Evolutionary conservation across 257 asterid species (phyloP), one percentile per base, ranked within the genome.

Genomic region (Gynochthodes officinalis): DNA sequence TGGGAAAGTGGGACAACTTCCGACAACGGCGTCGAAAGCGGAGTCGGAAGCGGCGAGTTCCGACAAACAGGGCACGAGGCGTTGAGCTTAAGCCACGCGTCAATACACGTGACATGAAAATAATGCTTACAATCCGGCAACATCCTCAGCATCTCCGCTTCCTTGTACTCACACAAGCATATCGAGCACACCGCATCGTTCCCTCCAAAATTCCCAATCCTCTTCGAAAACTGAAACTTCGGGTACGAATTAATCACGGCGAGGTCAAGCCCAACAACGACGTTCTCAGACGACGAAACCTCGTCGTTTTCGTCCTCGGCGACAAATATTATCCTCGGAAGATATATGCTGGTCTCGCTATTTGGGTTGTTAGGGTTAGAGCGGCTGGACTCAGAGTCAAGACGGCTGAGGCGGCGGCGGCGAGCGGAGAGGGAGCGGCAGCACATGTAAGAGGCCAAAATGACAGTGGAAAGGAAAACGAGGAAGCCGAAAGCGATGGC

Each of bases 1-100:
- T 85, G 99, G 4, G 99, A 90, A 1, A 95, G 96, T 73, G 99
- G 99, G 79, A 92, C 97, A 74, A 92, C 99, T 83, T 95, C 99
- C 79, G 91, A 91, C 84, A 95, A 32, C 79, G 98, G 98, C 76
- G 98, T 94, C 1, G 98, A 86, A 32, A 94, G 75, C 68, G 99
- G 99, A 70, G 99, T 94, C 11, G 97, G 97, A 58, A 95, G 84
- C 78, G 98, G 99, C 21, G 99, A 95, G 71, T 76, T 90, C 77
- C 99, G 92, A 69, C 99, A 95, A 2, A 89, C 92, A 0, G 97
- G 98, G 71, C 98, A 95, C 1, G 98, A 88, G 3, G 96, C 89
- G 77, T 88, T 92, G 55, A 92, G 83, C 88, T 92, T 95, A 49
- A 95, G 82, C 99, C 99, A 95, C 25, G 96, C 95, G 67, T 95